Base-by-base conservation (phyloP, 805 yeast genomes). In the Candida golubevii region DNA sequence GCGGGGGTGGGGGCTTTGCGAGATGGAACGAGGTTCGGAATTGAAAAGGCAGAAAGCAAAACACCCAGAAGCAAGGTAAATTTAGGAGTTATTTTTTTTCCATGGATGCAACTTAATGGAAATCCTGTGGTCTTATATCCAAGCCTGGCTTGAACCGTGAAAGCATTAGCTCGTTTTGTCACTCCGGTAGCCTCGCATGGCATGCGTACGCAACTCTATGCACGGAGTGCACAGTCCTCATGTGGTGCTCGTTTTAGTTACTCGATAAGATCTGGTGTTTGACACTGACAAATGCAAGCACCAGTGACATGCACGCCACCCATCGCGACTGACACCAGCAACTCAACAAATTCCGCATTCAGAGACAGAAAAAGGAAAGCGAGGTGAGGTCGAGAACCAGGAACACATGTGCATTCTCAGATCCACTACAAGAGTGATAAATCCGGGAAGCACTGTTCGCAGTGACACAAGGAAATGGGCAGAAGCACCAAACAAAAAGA, bases 171-270 rank as follows among this genome's bases (percentile, higher is more conserved):
- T 32, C 27, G 26, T 13, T 26, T 31, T 23, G 41, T 29, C 32
- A 12, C 11, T 29, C n/a, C 4, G 32, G 11, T 10, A 7, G 26
- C 30, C 29, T 26, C 37, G 39, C 38, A 39, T 44, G 36, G 35
- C 46, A 34, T 44, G 46, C 46, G 39, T 35, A 28, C 41, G 46
- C 42, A 39, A 15, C 39, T 12, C 7, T 15, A 35, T 44, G 46
- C 46, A 44, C 15, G 39, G 35, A 35, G 33, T 44, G 46, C 35
- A 44, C 23, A 26, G 7, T 12, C n/a, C 32, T 10, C 32, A 29
- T 35, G 7, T 3, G 27, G 14, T 26, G 31, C 34, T 35, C 40
- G 31, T 36, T 35, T 35, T 39, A 44, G 36, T 32, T 35, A 11
- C 26, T 14, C 34, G 46, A 44, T 44, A 39, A 44, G 31, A 31